phyloP scores from a whole-genome alignment of 495 filamentous ascomycete genomes.

The Neohortaea acidophila region DNA sequence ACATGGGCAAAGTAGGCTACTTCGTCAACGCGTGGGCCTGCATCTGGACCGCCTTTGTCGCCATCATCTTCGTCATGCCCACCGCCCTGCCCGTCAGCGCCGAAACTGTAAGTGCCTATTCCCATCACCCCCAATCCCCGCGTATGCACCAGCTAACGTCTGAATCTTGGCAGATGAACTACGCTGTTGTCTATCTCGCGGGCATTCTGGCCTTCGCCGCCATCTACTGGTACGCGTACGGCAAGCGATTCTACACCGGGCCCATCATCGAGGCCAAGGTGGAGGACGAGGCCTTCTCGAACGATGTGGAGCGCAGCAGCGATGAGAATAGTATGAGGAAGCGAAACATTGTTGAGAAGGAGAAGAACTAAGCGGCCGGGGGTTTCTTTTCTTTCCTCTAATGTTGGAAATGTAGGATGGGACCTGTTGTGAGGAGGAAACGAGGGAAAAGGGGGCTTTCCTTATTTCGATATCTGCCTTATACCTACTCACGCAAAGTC shows the following conservation, averaged over 20 bases:
- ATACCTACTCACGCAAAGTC: too few relatives aligned
- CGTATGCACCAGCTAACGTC: slow-evolving; percentile 4
- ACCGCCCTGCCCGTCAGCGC: slow-evolving; percentile 38
- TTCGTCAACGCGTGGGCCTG: slow-evolving; percentile 39
- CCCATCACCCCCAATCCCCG: neutral
- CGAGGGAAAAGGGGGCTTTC: too few relatives aligned
- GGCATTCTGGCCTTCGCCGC: slow-evolving; percentile 32
- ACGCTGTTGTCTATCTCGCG: slow-evolving; percentile 34
- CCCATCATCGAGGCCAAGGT: slow-evolving; percentile 33
- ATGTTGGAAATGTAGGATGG: too few relatives aligned
- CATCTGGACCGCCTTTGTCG: slow-evolving; percentile 45
- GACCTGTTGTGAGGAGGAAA: too few relatives aligned
- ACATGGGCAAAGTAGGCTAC: slow-evolving; percentile 35
- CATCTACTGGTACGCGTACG: slow-evolving; percentile 33
- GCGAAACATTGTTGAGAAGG: too few relatives aligned
- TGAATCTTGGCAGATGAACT: slow-evolving; percentile 31
- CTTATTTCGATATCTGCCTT: too few relatives aligned
- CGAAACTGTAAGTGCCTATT: slow-evolving; percentile 24
- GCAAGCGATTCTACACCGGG: slow-evolving; percentile 33
- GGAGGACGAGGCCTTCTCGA: slow-evolving; percentile 8
- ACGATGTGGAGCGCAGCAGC: slow-evolving; percentile 4
- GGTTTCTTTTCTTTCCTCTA: too few relatives aligned
- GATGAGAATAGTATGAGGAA: too few relatives aligned
- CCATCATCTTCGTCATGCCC: slow-evolving; percentile 46
- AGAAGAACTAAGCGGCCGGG: too few relatives aligned